These are phyloP conservation scores for Lecanicillium sp. DNA, from an alignment of 2,329 filamentous ascomycete genomes.

Conservation along the genomic window DNA sequence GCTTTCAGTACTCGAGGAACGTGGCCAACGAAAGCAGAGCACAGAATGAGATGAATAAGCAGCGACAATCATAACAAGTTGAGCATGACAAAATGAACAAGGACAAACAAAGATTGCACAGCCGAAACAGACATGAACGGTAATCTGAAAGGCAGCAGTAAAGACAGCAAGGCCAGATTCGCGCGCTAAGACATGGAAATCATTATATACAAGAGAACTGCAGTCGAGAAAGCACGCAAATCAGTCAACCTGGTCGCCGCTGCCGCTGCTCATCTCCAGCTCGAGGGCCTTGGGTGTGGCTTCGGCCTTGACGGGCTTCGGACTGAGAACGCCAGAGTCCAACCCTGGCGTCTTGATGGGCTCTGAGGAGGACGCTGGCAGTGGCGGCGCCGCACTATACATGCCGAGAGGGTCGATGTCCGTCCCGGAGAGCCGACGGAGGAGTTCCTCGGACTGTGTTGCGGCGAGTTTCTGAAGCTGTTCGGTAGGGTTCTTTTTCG, in stretches of 20 bases:
- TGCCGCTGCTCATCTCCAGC: constrained; percentile 21
- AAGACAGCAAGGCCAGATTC: neutral
- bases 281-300: constrained; percentile 27
- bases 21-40: too few species aligned
- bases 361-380: neutral
- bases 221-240: neutral
- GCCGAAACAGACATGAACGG: too few species aligned
- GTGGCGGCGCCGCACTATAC: neutral
- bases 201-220: neutral
- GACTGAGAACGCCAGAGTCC: constrained; percentile 30
- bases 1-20: too few species aligned
- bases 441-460: constrained; percentile 58
- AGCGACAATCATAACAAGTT: too few species aligned
- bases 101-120: too few species aligned
- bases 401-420: constrained; percentile 20
- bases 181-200: neutral
- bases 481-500: constrained; percentile 63
- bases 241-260: neutral
- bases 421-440: constrained; percentile 43
- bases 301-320: constrained; percentile 38
- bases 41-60: too few species aligned
- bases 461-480: constrained; percentile 65
- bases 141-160: too few species aligned
- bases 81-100: too few species aligned
- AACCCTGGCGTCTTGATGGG: constrained; percentile 15